Evolutionary conservation across 192 early-diverging fungal species (phyloP), one percentile per base, ranked within the genome.

Genomic region (Linnemannia zychae): DNA sequence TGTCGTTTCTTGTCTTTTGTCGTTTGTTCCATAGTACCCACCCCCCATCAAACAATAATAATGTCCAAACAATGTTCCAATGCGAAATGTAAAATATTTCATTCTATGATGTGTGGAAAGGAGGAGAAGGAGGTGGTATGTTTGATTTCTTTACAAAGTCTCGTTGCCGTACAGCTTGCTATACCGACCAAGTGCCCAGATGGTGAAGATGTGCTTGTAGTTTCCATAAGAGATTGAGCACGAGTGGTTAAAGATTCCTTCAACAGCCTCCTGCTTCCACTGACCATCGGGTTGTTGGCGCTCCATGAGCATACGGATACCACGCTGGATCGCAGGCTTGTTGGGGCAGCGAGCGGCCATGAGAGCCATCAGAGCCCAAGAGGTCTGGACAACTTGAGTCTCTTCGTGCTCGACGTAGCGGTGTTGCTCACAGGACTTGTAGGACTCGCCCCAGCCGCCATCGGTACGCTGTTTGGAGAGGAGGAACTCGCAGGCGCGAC

Each of bases 381-480:
- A 92, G 1, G 98, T 99, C 47, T 98, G 91, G 2, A 98, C 96
- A 3, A 99, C 98, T 86, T 99, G 98, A 31, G 97, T 94, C 36
- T 91, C 67, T n/a, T 86, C 85, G 71, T 95, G 93, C 50, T 93
- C 89, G 44, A 90, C 78, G 71, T 93, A 97, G 1, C 87, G 91
- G 79, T 79, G 88, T 11, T 86, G 82, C 80, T 96, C 97, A 76
- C 94, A 97, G 4, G 96, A 92, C 91, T 96, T 94, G 90, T 97
- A 99, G 17, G 92, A 87, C 88, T 99, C 98, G 76, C 98, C 98
- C 98, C 98, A 99, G 7, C 98, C 98, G 75, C 98, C 98, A 79
- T 99, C 98, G 17, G 71, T 85, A 65, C 92, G 90, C 91, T 99
- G 98, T 72, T 96, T 96, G 13, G 94, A 92, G 31, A 97, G 88